Evolutionary conservation across 2,329 filamentous ascomycete genomes (phyloP), one percentile per base, ranked within the genome.

Genomic region (Diaporthe eres): DNA sequence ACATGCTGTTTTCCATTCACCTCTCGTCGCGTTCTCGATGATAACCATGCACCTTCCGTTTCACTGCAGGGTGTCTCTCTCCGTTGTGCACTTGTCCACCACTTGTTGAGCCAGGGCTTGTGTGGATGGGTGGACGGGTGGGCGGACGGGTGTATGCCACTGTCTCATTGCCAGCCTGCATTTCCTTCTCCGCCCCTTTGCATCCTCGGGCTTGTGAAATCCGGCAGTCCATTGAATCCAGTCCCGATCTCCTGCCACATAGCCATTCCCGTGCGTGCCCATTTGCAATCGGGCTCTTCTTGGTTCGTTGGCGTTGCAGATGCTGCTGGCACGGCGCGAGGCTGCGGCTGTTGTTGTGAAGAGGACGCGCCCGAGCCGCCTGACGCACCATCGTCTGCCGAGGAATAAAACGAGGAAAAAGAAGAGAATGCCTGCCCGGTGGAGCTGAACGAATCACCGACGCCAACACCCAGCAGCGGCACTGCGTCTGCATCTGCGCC

Each of bases 141-240:
- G 34, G 4, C n/a, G 31, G 28, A 34, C 44, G 57, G n/a, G n/a
- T 61, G n/a, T 72, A 53, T 39, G 17, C 9, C 22, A 31, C 6
- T 31, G 44, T 42, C 12, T 28, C 39, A 72, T 61, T 65, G 39
- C 28, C 65, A 51, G 47, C 25, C 58, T 55, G 49, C 71, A 51
- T 39, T 10, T n/a, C 47, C n/a, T 15, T 17, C 37, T 17, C 31
- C 25, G 53, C 75, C 51, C 71, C 31, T 74, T 37, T 25, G 75
- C 77, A 72, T 78, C 25, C 55, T n/a, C 28, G 61, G 61, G 31
- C 44, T 63, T 12, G 49, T 61, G 39, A 77, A 77, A 17, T 75
- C 74, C 4, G 74, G 76, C 25, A 77, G 17, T 0, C 25, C 49
- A n/a, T 77, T 71, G 15, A 73, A 77, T 2, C 76, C 76, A 25